Evolutionary conservation across 352 stramenopile species (phyloP).

Genomic region (Globisporangium rhizosaccharum): DNA sequence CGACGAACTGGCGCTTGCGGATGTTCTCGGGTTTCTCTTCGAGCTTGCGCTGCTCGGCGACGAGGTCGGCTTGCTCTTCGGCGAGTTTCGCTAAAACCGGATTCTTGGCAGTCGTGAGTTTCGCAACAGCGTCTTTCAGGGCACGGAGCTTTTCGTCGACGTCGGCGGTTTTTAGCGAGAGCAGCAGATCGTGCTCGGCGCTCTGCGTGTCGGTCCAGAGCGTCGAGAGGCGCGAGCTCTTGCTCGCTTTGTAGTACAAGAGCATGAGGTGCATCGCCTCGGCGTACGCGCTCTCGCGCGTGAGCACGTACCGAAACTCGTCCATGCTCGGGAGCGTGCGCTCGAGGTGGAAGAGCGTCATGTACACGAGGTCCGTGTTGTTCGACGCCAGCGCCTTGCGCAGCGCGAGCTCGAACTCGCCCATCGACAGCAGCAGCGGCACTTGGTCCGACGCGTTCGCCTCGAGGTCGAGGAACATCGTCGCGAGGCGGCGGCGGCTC

Average conservation of each 20-base stretch:
- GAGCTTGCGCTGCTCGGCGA: conserved; percentile 81
- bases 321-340: conserved; percentile 75
- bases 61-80: conserved; percentile 84
- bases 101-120: conserved; percentile 68
- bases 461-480: conserved; percentile 87
- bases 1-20: conserved; percentile 76
- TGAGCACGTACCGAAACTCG: conserved; percentile 73
- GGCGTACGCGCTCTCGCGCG: conserved; percentile 59
- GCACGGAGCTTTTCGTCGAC: conserved; percentile 62
- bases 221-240: conserved; percentile 46
- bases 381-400: conserved; percentile 86
- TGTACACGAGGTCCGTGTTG: conserved; percentile 88
- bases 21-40: conserved; percentile 79
- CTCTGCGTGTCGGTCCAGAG: conserved; percentile 64
- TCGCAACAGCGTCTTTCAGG: conserved; percentile 59
- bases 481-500: conserved; percentile 80
- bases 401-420: conserved; percentile 87
- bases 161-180: conserved; percentile 59
- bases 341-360: conserved; percentile 86
- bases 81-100: conserved; percentile 58
- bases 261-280: conserved; percentile 77
- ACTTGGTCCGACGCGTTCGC: conserved; percentile 87
- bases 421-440: conserved; percentile 86
- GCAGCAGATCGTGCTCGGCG: conserved; percentile 67
- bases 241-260: conserved; percentile 70